Evolutionary conservation across 495 filamentous ascomycete species (phyloP), one percentile per base, ranked within the genome.

Genomic region (Talaromyces adpressus): DNA sequence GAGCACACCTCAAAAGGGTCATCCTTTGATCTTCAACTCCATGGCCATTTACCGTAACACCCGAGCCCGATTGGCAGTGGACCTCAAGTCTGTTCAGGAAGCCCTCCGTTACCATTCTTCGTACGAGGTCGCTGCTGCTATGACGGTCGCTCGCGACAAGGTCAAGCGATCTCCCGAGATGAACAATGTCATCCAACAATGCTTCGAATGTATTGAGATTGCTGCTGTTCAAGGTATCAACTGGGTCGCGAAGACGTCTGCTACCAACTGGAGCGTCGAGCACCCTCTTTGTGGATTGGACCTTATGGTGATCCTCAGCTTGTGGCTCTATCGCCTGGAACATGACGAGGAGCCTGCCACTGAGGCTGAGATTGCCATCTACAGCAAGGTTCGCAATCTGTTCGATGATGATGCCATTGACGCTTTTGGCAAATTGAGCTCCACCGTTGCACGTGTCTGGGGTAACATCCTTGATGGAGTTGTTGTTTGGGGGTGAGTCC

Each of bases 251-350:
- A 86, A 92, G 70, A 97, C 93, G 23, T 96, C 91, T 61, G 91
- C 94, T 57, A 96, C 94, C 59, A 98, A 98, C 80, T 98, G 94
- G 94, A 98, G 94, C 77, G 89, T 98, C 54, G 94, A 98, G 80
- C 94, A 98, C 73, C 94, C 95, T 32, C 87, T 98, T 45, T 96
- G 92, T 72, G 95, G 92, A 66, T 84, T 98, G 77, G 94, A 98
- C 75, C 83, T 98, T 70, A 97, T 98, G 88, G 93, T 98, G 79
- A 97, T 97, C 68, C 90, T 98, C 70, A 97, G 90, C 72, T 81
- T 98, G 67, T 98, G 94, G 94, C 87, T 98, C 70, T 97, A 96
- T 81, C 90, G 91, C 77, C 87, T 98, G 81, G 94, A 98, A 90
- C 92, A 97, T 81, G 94, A 98, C 83, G 91, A 95, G 67, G 95